Evolutionary conservation across 306 rosid species (phyloP).

Genomic region (Sicyos edulis): DNA sequence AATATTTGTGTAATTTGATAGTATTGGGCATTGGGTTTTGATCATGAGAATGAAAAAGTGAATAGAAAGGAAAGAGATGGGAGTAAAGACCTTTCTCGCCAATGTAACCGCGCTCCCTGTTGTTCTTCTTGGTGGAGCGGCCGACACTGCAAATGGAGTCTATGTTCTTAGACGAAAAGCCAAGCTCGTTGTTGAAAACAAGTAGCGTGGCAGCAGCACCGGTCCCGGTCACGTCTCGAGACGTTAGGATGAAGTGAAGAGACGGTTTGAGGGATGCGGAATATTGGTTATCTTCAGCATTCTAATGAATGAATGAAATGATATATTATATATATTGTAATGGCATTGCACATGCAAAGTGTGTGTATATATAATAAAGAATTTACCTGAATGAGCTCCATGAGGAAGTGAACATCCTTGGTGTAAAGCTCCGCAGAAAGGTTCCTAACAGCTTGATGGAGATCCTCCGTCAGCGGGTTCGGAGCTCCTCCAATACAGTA

Average conservation of each 20-base stretch:
- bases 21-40: too few relatives aligned
- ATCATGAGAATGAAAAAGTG: too few relatives aligned
- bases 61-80: not conserved
- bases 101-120: conserved; percentile 57
- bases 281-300: conserved; percentile 71
- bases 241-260: conserved; percentile 58
- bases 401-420: conserved; percentile 62
- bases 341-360: too few relatives aligned
- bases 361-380: too few relatives aligned
- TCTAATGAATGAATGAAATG: too few relatives aligned
- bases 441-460: conserved; percentile 50
- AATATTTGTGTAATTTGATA: too few relatives aligned
- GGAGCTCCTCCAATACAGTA: conserved; percentile 48
- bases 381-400: conserved; percentile 80
- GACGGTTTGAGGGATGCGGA: conserved; percentile 39
- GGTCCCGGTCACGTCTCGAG: conserved; percentile 50
- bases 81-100: conserved; percentile 72
- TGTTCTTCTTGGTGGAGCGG: conserved; percentile 64
- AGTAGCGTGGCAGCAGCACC: conserved; percentile 62
- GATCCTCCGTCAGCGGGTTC: conserved; percentile 39
- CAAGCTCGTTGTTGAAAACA: conserved; percentile 67
- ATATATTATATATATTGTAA: too few relatives aligned
- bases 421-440: conserved; percentile 64
- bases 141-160: conserved; percentile 79
- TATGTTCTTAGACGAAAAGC: conserved; percentile 48